A percentile compares a stretch with the other conserved stretches of the same genome.
Evolutionary conservation across 352 stramenopile genomes (phyloP).

Genomic region (Phytopythium vexans): DNA sequence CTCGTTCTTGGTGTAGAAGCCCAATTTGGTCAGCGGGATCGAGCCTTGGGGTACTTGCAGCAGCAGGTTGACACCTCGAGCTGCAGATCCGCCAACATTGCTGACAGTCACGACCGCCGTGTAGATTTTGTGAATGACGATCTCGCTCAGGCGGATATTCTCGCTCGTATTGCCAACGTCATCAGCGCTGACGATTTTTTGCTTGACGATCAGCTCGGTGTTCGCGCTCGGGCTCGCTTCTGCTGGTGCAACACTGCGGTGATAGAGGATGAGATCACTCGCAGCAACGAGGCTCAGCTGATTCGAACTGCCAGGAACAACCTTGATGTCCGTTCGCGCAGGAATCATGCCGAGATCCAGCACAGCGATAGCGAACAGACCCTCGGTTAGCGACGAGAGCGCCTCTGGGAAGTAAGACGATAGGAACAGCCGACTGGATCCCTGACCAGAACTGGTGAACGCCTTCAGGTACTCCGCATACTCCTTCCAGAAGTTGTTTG

Average conservation of each 20-base stretch:
- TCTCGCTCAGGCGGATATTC: constrained; percentile 35
- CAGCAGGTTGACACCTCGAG: constrained; percentile 41
- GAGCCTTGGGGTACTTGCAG: constrained; percentile 62
- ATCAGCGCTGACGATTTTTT: constrained; percentile 32
- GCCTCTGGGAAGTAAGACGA: constrained; percentile 59
- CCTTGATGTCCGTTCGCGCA: constrained; percentile 13
- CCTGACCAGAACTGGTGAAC: not conserved
- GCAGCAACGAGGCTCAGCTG: constrained; percentile 13
- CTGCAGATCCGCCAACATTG: constrained; percentile 38
- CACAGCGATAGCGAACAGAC: constrained; percentile 52
- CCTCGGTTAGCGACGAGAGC: constrained; percentile 36
- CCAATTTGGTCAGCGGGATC: constrained; percentile 30
- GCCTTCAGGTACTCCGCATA: constrained; percentile 39
- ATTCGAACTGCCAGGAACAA: constrained; percentile 8
- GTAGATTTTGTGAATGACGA: constrained; percentile 52
- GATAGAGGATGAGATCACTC: constrained; percentile 43
- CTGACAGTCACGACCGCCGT: constrained; percentile 46
- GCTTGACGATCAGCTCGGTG: constrained; percentile 44
- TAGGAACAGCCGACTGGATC: constrained; percentile 26
- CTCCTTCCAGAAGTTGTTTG: constrained; percentile 60
- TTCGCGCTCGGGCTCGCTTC: constrained; percentile 22
- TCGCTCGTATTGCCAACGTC: constrained; percentile 10
- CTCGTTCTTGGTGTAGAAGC: constrained; percentile 52
- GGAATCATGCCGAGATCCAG: constrained; percentile 36
- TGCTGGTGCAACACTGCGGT: constrained; percentile 36